Base-by-base conservation (phyloP, 1,284 basidiomycete genomes). In the Trichosporon sp. region DNA sequence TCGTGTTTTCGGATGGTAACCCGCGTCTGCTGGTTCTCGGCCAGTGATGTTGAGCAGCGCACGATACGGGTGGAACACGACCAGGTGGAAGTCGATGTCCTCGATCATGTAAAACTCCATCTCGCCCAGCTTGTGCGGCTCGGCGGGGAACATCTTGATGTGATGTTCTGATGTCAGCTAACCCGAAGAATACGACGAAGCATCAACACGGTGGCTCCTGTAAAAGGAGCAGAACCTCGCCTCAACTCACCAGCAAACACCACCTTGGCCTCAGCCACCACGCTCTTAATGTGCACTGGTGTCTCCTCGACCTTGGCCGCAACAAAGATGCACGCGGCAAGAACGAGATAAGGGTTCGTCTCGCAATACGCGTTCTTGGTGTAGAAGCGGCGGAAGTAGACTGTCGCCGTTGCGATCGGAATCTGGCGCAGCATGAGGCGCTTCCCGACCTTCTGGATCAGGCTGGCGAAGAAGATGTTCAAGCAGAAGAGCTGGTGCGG, bases 61-160 rank as follows among this genome's bases (percentile, higher is more conserved):
- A 61, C 93, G 90, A 84, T 98, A 99, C 0, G 96, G 95, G 81
- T 98, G 96, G 82, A 94, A 98, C 6, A 98, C 88, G 66, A 92
- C 89, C 54, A 99, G 86, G 84, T 98, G 94, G 79, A 96, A 98
- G 82, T 97, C 94, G 54, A 99, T 88, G 81, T 99, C 96, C 78
- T 94, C 94, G 21, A 99, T 89, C 12, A 99, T 89, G 84, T 98
- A 98, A 85, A 98, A 98, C 69, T 98, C 96, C 96, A 98, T 98
- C 83, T 98, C 96, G 4, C 96, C 96, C 4, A 99, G 86, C 79
- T 93, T 94, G n/a, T 91, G 89, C 76, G 94, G 91, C 79, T 98
- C 94, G 0, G 90, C 88, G 0, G 92, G 90, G 78, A 96, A 94
- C 40, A 88, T 85, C 79, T 92, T 91, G 78, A 91, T 86, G 14